Conservation (phyloP, 257 asterid species). For the Penstemon eatonii region DNA sequence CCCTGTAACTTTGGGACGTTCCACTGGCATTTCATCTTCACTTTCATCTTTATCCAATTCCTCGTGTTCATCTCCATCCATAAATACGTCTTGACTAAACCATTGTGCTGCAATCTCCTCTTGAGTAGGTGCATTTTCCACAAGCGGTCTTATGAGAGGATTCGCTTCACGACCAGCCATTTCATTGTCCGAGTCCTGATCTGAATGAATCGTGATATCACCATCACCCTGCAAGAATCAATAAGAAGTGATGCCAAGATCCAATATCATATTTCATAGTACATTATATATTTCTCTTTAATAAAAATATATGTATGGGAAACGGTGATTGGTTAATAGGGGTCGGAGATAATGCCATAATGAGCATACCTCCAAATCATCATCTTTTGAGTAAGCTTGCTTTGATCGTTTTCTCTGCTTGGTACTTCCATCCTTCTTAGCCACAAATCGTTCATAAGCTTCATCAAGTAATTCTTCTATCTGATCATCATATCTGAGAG, state of each 20-base stretch:
- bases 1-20: constrained; percentile 21
- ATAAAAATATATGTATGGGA: neutral
- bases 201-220: constrained; percentile 43
- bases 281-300: too few relatives aligned
- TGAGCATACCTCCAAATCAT: constrained; percentile 56
- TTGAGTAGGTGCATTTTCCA: constrained; percentile 63
- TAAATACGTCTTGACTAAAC: constrained; percentile 91
- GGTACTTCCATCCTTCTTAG: constrained; percentile 79
- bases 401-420: constrained; percentile 82
- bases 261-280: neutral
- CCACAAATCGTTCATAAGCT: constrained; percentile 67
- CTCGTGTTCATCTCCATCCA: constrained; percentile 59
- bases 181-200: constrained; percentile 73
- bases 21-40: constrained; percentile 69
- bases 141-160: constrained; percentile 78
- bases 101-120: constrained; percentile 81
- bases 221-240: constrained; percentile 51
- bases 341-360: constrained; percentile 4
- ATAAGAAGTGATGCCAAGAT: neutral
- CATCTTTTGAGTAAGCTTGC: constrained; percentile 51
- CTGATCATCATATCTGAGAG: constrained; percentile 68
- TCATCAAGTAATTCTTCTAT: constrained; percentile 75
- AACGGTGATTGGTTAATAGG: neutral
- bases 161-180: constrained; percentile 53
- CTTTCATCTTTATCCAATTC: constrained; percentile 48